Evolutionary conservation across 2,329 filamentous ascomycete species (phyloP).

Genomic region (Tolypocladium endophyticum): DNA sequence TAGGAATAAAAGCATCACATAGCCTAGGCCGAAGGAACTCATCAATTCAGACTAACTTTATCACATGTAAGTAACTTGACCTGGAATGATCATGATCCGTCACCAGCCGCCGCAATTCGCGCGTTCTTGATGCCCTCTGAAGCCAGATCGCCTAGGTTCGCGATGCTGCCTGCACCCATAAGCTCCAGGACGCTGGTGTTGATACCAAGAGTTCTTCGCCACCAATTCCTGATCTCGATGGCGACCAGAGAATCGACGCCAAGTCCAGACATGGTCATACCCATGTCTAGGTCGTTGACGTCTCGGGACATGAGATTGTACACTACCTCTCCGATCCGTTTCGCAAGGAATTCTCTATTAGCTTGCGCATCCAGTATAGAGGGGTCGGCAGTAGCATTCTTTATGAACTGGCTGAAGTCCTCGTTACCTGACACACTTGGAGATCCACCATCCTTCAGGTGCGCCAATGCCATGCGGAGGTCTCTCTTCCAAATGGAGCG

Average conservation of each 20-base stretch:
- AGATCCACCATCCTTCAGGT: background rate
- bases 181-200: constrained; percentile 6
- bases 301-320: constrained; percentile 5
- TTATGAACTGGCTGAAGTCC: constrained; percentile 5
- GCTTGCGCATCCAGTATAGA: constrained; percentile 1
- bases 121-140: background rate
- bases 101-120: background rate
- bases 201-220: constrained; percentile 5
- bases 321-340: constrained; percentile 4
- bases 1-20: too few species aligned
- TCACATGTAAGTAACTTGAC: too few species aligned
- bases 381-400: constrained; percentile 1
- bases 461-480: constrained; percentile 2
- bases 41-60: too few species aligned
- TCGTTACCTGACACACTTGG: constrained; percentile 1
- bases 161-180: constrained; percentile 4
- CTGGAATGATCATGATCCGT: background rate
- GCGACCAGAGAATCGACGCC: constrained; percentile 9
- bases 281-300: constrained; percentile 3
- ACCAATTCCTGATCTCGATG: constrained; percentile 11
- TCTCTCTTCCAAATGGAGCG: constrained; percentile 6
- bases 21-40: too few species aligned
- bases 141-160: constrained; percentile 1
- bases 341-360: constrained; percentile 1
- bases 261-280: constrained; percentile 1